These are phyloP conservation scores for Plasmodium blacklocki DNA, from an alignment of 169 alveolate genomes.

Conservation along the genomic window DNA sequence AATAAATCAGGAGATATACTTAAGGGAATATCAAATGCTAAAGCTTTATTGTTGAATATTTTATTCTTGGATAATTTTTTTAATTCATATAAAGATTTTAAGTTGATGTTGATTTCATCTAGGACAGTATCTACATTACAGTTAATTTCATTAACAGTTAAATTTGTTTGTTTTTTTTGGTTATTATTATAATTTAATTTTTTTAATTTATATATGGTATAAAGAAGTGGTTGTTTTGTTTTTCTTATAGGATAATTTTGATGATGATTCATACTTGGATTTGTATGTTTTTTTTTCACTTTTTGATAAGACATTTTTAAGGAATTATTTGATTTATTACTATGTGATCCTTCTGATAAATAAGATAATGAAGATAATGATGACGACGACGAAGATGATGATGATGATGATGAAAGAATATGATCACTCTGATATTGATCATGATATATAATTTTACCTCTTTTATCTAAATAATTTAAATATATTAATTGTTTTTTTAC, in stretches of 20 bases:
- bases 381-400: neutral
- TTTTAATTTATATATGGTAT: constrained; percentile 36
- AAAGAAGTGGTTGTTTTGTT: constrained; percentile 55
- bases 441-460: constrained; percentile 31
- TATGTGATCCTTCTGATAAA: neutral
- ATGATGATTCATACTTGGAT: neutral
- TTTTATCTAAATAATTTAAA: constrained; percentile 43
- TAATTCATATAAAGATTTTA: constrained; percentile 56
- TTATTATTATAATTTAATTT: constrained; percentile 26
- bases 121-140: constrained; percentile 48
- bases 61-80: constrained; percentile 44
- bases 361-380: neutral
- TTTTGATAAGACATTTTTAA: neutral
- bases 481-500: constrained; percentile 56
- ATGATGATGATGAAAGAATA: neutral
- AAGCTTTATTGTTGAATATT: constrained; percentile 16
- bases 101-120: constrained; percentile 14
- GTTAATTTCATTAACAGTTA: constrained; percentile 27
- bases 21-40: constrained; percentile 57
- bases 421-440: constrained; percentile 4
- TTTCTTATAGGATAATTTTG: constrained; percentile 2
- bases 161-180: constrained; percentile 1
- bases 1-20: constrained; percentile 58
- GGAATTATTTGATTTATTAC: too few relatives aligned
- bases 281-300: neutral